phyloP scores from a whole-genome alignment of 208 protist species.

The Acanthamoeba royreba region DNA sequence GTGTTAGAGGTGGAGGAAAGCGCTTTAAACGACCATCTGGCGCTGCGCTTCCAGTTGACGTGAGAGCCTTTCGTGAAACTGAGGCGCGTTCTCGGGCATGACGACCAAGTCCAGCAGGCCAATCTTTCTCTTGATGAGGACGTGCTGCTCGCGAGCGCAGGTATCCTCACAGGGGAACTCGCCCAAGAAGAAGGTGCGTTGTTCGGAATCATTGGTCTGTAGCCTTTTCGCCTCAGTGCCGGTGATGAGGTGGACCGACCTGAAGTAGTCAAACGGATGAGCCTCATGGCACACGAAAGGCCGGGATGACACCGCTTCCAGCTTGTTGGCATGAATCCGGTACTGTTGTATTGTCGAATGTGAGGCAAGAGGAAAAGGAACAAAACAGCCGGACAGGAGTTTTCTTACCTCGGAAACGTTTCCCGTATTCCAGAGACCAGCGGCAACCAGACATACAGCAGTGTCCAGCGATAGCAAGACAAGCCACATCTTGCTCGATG shows the following conservation, averaged over 20 bases:
- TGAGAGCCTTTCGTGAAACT: too few species aligned
- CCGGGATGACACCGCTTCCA: background rate
- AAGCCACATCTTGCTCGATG: too few species aligned
- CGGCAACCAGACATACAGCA: background rate
- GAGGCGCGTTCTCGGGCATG: background rate
- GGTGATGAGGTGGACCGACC: background rate
- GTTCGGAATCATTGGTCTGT: background rate
- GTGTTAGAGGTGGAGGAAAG: too few species aligned
- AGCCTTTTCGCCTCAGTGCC: background rate
- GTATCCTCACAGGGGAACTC: background rate
- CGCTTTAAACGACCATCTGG: too few species aligned
- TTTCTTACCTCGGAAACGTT: background rate
- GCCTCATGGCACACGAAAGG: background rate
- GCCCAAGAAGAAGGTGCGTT: background rate
- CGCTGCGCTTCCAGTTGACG: too few species aligned
- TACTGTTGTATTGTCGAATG: too few species aligned
- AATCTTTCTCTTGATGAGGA: background rate
- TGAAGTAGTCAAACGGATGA: background rate
- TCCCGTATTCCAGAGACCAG: background rate
- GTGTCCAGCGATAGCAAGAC: too few species aligned
- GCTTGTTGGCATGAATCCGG: background rate
- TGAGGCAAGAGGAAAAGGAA: background rate
- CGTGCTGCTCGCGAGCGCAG: background rate
- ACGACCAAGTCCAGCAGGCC: background rate
- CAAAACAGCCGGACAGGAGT: background rate